phyloP scores from a whole-genome alignment of 345 rosid species.

The Boechera divaricarpa region DNA sequence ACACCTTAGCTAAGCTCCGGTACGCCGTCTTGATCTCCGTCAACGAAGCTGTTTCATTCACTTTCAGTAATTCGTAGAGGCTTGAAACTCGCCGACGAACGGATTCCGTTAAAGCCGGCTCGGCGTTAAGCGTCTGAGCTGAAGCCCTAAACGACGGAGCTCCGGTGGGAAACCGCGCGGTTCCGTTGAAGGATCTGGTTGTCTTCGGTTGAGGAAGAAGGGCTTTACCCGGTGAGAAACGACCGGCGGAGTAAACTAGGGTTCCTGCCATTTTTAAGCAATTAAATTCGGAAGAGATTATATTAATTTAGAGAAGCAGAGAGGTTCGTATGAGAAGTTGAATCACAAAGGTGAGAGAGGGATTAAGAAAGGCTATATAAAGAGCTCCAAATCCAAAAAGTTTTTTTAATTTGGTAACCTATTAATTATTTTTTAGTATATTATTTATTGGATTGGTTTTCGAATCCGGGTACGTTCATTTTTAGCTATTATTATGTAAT shows the following conservation, averaged over 20 bases:
- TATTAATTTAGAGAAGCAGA: constrained; percentile 15
- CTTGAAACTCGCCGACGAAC: constrained; percentile 45
- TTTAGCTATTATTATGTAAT: neutral
- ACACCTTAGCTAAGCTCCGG: constrained; percentile 62
- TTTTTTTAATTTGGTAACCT: constrained; percentile 5
- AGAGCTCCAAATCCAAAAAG: constrained; percentile 1
- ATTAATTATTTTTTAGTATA: too few species aligned
- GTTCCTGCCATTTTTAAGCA: constrained; percentile 37
- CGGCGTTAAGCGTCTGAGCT: constrained; percentile 41
- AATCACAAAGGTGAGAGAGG: constrained; percentile 33
- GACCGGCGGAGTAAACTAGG: constrained; percentile 31
- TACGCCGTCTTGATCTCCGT: constrained; percentile 77
- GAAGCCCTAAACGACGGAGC: constrained; percentile 40
- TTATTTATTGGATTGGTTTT: neutral
- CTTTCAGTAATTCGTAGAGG: constrained; percentile 63
- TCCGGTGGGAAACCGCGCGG: constrained; percentile 40
- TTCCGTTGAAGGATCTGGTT: constrained; percentile 24
- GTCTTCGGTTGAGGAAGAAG: constrained; percentile 28
- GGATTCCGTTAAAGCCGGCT: constrained; percentile 32
- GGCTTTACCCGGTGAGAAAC: constrained; percentile 23
- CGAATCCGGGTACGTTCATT: neutral
- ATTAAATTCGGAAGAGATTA: constrained; percentile 24
- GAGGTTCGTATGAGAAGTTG: constrained; percentile 25
- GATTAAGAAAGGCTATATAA: constrained; percentile 18
- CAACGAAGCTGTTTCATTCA: constrained; percentile 58